Base-by-base conservation (phyloP, 164 flowering plant species). In the Stephania japonica region DNA sequence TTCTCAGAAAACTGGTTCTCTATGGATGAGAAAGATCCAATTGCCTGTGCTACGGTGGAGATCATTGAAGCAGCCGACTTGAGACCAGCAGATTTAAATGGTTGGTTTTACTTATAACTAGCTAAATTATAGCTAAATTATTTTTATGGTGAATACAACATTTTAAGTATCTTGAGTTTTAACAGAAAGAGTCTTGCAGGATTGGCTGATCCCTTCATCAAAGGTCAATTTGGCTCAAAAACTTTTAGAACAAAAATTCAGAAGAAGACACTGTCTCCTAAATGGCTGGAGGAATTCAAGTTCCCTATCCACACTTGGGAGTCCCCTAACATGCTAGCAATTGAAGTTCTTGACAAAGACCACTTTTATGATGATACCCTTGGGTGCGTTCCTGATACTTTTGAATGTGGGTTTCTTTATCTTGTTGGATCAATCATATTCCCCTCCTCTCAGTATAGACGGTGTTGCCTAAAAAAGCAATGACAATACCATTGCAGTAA, bases 131-230 rank as follows among this genome's bases (percentile, higher is more conserved):
- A 4, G 5, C n/a, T 21, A 18, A 7, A 24, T 21, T 59, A 59
- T 59, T 1, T 59, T 59, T 24, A 3, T 19, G 21, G n/a, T 5
- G 24, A 59, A n/a, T 59, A 21, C 7, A 59, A 8, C n/a, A 59
- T 59, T 11, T 59, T 9, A 59, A 59, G 7, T 59, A 59, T 59
- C 1, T 16, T 21, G 23, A 59, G 25, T 59, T n/a, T 19, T 59
- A 24, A 59, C 6, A 19, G 23, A 59, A 59, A 7, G 19, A 1
- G 24, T 59, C 64, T 79, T 85, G 75, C 94, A 96, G 99, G 98
- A 23, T 86, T 92, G 82, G 87, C 99, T 70, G 99, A 96, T 85
- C 99, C 98, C 25, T 96, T 93, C 83, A 94, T 96, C 73, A 93
- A 91, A 78, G 98, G 95, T 38, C 86, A 86, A 53, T 76, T 96